Evolutionary conservation across 805 yeast species (phyloP), one percentile per base, ranked within the genome.

Genomic region (Candida nemodendra): DNA sequence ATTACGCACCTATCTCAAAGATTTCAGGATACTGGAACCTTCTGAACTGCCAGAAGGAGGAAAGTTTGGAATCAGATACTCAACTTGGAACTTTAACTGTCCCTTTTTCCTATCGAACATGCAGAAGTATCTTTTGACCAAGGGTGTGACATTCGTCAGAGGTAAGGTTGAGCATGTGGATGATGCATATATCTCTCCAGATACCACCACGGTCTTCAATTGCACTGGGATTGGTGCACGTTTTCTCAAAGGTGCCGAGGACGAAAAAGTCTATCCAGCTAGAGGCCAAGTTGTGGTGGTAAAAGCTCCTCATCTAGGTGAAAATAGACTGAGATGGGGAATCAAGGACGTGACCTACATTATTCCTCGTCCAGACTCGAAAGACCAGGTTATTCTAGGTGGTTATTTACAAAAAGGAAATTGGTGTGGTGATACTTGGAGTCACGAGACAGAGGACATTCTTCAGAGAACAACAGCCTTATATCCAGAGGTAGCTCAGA

Each of bases 281-380:
- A 67, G 95, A 41, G 95, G 95, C 4, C 95, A 85, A 54, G 88
- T 84, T 18, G 81, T 84, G 14, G 80, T 84, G 8, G 69, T 84
- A 16, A 72, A 69, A 43, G 87, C 88, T 0, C 88, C 89, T 3
- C 84, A 81, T 49, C 66, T 84, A 42, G 64, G 64, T 23, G 78
- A 76, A 49, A 84, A 82, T 56, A 62, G 60, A 43, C 54, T 77
- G 68, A 62, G 76, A 36, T 79, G 84, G 84, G 82, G 83, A n/a
- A 61, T 57, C 3, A 74, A 71, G 33, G 68, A 65, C 41, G 78
- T 84, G 4, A 81, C 88, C 1, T 84, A 84, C 48, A 69, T 79
- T 35, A 84, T 84, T 56, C 87, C 87, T 39, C 71, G 91, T 44
- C 88, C 90, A 0, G 61, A 68, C 38, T 76, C 85, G 1, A 69